phyloP scores from a whole-genome alignment of 2,329 filamentous ascomycete genomes.

The Aspergillus pseudotamarii region DNA sequence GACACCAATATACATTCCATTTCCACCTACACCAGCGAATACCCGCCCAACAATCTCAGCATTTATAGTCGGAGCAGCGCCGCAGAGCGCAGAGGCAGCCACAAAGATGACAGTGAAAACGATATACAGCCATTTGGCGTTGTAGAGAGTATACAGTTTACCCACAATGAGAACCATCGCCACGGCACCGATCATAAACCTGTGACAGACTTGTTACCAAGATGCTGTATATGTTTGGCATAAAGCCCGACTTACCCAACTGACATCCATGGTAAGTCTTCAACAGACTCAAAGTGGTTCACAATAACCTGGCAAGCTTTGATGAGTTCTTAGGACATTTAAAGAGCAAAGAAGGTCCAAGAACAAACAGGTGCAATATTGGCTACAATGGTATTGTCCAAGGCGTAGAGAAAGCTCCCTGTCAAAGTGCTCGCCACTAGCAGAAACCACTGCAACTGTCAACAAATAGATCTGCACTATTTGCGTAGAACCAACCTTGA shows the following conservation, averaged over 20 bases:
- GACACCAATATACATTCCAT: constrained; percentile 34
- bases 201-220: constrained; percentile 23
- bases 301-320: not conserved
- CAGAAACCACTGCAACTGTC: not conserved
- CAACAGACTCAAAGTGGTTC: not conserved
- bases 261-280: not conserved
- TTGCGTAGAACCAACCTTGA: too few species aligned
- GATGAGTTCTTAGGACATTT: not conserved
- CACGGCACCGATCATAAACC: constrained; percentile 47
- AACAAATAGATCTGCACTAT: too few species aligned
- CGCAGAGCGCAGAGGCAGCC: constrained; percentile 41
- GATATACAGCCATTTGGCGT: constrained; percentile 48
- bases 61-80: constrained; percentile 46
- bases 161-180: constrained; percentile 43
- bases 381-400: constrained; percentile 55
- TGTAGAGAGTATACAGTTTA: constrained; percentile 43
- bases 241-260: not conserved
- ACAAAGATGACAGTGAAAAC: constrained; percentile 26
- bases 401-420: constrained; percentile 29
- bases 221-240: not conserved
- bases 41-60: constrained; percentile 50
- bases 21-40: constrained; percentile 33
- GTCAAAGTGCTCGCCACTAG: not conserved
- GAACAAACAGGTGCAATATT: constrained; percentile 44
- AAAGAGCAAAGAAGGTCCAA: too few species aligned